phyloP scores from a whole-genome alignment of 352 stramenopile genomes.

The Globisporangium splendens region DNA sequence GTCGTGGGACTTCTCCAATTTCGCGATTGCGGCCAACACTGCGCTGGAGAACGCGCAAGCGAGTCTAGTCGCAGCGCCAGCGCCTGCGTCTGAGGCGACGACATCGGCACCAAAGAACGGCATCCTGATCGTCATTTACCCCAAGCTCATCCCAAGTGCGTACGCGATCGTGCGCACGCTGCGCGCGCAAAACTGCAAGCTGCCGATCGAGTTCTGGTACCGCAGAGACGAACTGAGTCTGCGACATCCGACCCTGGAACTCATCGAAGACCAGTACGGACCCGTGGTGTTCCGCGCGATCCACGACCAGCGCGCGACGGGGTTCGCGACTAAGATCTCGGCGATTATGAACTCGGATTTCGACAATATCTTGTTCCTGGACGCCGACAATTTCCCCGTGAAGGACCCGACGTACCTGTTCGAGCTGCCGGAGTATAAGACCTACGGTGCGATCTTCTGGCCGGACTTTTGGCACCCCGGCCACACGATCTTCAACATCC shows the following conservation, averaged over 20 bases:
- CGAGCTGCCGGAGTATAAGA: constrained; percentile 31
- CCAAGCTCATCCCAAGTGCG: constrained; percentile 57
- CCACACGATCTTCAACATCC: constrained; percentile 66
- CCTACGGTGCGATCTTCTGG: constrained; percentile 59
- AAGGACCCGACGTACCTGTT: constrained; percentile 67
- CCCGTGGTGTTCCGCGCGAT: constrained; percentile 48
- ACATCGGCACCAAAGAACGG: constrained; percentile 22
- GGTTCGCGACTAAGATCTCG: constrained; percentile 62
- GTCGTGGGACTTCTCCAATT: constrained; percentile 20
- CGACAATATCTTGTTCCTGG: constrained; percentile 62
- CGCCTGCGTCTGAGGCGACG: too few species aligned
- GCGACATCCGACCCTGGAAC: constrained; percentile 17
- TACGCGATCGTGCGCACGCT: constrained; percentile 56
- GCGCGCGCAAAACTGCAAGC: constrained; percentile 36
- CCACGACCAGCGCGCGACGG: constrained; percentile 29
- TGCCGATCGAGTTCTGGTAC: constrained; percentile 70
- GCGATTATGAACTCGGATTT: constrained; percentile 56
- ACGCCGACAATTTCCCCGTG: constrained; percentile 60
- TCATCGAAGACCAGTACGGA: constrained; percentile 32
- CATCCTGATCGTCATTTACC: constrained; percentile 69
- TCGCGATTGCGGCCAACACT: constrained; percentile 17
- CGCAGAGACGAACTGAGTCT: constrained; percentile 14
- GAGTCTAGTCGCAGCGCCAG: neutral
- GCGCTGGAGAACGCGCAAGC: constrained; percentile 2
- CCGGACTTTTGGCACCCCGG: constrained; percentile 70